Percentiles rank a stretch among this genome's conserved stretches.
Conservation (phyloP, 1,284 basidiomycete species). For the Coniferiporia weirii region DNA sequence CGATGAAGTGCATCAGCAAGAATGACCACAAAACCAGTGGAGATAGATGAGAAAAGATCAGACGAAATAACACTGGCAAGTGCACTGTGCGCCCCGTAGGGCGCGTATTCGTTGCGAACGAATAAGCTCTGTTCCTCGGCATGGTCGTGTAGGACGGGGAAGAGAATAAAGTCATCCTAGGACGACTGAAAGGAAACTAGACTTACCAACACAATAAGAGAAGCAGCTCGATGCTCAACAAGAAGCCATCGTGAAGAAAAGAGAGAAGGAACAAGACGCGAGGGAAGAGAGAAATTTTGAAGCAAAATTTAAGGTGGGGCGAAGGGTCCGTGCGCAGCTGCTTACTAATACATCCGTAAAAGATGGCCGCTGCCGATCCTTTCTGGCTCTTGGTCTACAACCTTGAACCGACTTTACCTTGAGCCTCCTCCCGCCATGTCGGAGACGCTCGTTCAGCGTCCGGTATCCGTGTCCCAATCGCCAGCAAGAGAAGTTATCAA, state of each 20-base stretch:
- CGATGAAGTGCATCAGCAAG: constrained; percentile 17
- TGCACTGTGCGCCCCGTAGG: constrained; percentile 59
- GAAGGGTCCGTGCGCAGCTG: constrained; percentile 15
- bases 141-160: constrained; percentile 81
- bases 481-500: constrained; percentile 12
- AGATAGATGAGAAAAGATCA: constrained; percentile 35
- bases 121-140: constrained; percentile 66
- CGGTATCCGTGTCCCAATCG: constrained; percentile 3
- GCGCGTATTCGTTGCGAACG: constrained; percentile 67
- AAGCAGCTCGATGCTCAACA: background rate
- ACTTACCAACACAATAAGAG: constrained; percentile 18
- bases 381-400: background rate
- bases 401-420: background rate
- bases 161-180: constrained; percentile 74
- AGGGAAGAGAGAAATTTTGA: background rate
- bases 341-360: background rate
- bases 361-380: background rate
- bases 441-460: constrained; percentile 16
- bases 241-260: background rate
- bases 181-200: constrained; percentile 20
- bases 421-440: constrained; percentile 11
- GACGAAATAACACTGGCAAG: constrained; percentile 82
- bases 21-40: background rate
- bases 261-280: background rate
- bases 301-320: constrained; percentile 12